Percentiles rank a stretch among this genome's conserved stretches.
Conservation (phyloP, 75 land plant genomes). For the Pinus taeda region DNA sequence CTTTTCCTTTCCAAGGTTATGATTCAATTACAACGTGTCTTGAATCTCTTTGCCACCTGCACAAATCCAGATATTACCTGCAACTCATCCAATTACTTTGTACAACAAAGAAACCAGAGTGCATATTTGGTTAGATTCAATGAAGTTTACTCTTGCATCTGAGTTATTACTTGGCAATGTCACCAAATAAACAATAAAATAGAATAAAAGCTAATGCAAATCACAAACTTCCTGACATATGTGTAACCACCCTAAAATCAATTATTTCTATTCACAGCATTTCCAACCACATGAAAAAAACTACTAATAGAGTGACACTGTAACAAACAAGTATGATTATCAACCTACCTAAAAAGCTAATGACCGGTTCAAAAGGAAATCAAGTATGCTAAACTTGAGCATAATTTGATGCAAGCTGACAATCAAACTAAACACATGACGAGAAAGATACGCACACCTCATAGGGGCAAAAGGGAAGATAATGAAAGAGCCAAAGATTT, state of each 20-base stretch:
- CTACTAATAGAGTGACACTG: background rate
- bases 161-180: background rate
- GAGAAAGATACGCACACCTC: background rate
- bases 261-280: background rate
- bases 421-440: background rate
- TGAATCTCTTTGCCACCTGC: slow-evolving; percentile 47
- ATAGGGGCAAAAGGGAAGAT: background rate
- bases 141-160: too few relatives aligned
- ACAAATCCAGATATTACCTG: slow-evolving; percentile 50
- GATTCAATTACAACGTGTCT: slow-evolving; percentile 18
- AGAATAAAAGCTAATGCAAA: background rate
- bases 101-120: slow-evolving; percentile 2
- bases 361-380: background rate
- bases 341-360: background rate
- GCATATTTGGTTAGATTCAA: slow-evolving; percentile 4
- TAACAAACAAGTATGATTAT: background rate
- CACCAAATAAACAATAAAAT: background rate
- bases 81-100: slow-evolving; percentile 44
- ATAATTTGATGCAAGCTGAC: background rate
- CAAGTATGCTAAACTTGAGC: background rate
- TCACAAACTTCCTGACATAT: background rate
- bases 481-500: background rate
- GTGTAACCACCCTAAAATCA: background rate
- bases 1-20: background rate
- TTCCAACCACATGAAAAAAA: background rate